Conservation (phyloP, 176 grass and related monocot genomes). For the Musa acuminata region DNA sequence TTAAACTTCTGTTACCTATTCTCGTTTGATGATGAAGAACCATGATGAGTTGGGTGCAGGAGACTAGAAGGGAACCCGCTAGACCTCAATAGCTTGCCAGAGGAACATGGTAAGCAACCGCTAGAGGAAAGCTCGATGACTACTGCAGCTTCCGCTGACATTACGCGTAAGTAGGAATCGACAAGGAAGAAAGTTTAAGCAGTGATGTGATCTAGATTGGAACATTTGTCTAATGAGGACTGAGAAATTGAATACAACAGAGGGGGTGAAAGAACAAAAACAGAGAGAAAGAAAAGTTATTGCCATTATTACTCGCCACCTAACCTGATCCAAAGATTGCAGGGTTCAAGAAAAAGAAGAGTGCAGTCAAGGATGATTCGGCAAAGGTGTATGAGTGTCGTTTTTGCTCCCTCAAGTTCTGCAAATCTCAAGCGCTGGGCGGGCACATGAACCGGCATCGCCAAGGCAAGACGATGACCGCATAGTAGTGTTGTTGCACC, state of each 20-base stretch:
- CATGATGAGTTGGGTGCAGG: constrained; percentile 31
- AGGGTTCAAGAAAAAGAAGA: constrained; percentile 79
- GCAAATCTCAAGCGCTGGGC: constrained; percentile 93
- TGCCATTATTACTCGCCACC: not conserved
- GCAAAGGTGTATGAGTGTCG: constrained; percentile 81
- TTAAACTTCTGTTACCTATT: not conserved
- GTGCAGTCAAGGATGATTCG: constrained; percentile 45
- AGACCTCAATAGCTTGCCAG: constrained; percentile 89
- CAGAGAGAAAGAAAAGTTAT: not conserved
- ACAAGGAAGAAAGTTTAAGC: no score
- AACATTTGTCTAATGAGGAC: not conserved
- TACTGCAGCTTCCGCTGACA: constrained; percentile 54
- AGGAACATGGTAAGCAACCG: constrained; percentile 69
- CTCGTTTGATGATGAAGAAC: not conserved
- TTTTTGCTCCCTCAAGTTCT: constrained; percentile 95
- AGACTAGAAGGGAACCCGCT: constrained; percentile 64
- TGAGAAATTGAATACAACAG: not conserved
- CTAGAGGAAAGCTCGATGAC: constrained; percentile 75
- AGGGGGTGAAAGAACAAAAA: no score
- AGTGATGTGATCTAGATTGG: no score
- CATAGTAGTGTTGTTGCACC: not conserved
- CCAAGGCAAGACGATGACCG: constrained; percentile 45
- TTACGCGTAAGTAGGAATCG: constrained; percentile 13
- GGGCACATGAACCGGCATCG: constrained; percentile 99
- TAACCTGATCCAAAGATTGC: not conserved